Percentiles rank a stretch among this genome's conserved stretches.
phyloP scores from a whole-genome alignment of 1,284 basidiomycete species.

The Fomes fomentarius region DNA sequence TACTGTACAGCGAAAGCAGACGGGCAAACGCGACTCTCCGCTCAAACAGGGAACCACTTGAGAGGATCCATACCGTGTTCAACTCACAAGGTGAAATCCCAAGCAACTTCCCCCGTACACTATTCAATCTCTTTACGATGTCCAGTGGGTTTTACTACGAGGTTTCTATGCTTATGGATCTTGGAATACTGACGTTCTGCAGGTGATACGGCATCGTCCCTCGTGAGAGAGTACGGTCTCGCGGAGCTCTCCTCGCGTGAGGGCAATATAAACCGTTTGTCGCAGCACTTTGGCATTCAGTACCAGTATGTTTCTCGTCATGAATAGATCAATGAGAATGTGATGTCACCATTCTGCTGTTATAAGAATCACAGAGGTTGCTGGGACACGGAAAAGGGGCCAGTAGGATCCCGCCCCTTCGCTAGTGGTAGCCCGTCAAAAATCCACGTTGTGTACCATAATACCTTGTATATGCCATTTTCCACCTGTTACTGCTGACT shows the following conservation, averaged over 20 bases:
- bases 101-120: not conserved
- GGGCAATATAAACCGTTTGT: conserved; percentile 50
- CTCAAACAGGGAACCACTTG: too few species aligned
- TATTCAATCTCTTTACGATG: not conserved
- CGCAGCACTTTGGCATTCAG: not conserved
- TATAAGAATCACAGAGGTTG: too few species aligned
- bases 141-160: not conserved
- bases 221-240: conserved; percentile 49
- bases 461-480: too few species aligned
- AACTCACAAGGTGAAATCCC: not conserved
- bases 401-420: too few species aligned
- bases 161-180: not conserved
- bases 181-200: not conserved
- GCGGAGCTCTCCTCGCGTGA: conserved; percentile 33
- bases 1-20: not conserved
- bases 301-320: too few species aligned
- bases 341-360: too few species aligned
- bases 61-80: not conserved
- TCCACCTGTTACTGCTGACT: too few species aligned
- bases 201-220: conserved; percentile 39
- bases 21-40: not conserved
- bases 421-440: too few species aligned
- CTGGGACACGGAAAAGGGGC: too few species aligned
- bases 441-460: too few species aligned
- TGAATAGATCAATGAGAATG: too few species aligned